These are phyloP conservation scores for Scutellaria galericulata DNA, from an alignment of 257 asterid genomes.

Conservation along the genomic window DNA sequence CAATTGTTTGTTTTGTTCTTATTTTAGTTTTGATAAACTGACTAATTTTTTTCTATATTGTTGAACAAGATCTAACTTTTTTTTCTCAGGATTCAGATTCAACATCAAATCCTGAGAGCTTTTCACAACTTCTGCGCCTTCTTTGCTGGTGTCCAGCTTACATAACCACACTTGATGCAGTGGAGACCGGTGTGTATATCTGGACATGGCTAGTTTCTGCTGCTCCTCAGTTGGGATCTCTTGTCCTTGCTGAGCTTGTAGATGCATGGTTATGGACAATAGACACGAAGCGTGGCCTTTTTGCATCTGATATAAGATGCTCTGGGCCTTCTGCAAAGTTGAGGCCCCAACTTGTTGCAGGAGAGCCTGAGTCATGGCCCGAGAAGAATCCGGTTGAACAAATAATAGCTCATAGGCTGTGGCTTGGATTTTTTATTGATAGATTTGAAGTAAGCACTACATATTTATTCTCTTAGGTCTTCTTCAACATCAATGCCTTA, in stretches of 20 bases:
- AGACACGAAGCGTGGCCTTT: slow-evolving; percentile 96
- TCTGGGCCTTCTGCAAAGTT: slow-evolving; percentile 95
- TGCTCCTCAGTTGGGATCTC: slow-evolving; percentile 94
- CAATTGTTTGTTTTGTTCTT: slow-evolving; percentile 24
- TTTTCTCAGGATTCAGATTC: slow-evolving; percentile 76
- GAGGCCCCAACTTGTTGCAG: slow-evolving; percentile 97
- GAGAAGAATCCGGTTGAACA: slow-evolving; percentile 91
- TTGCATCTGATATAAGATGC: slow-evolving; percentile 80
- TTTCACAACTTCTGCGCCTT: slow-evolving; percentile 95
- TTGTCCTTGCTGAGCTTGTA: slow-evolving; percentile 96
- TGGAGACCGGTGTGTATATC: slow-evolving; percentile 93
- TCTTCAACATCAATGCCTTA: slow-evolving; percentile 29
- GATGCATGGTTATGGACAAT: slow-evolving; percentile 99
- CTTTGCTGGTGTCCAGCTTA: slow-evolving; percentile 99
- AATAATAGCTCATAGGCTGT: slow-evolving; percentile 90
- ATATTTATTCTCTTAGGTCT: slow-evolving; percentile 25
- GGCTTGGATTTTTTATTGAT: slow-evolving; percentile 97
- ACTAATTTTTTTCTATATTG: slow-evolving; percentile 17
- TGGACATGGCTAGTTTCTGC: slow-evolving; percentile 99
- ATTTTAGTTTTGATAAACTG: slow-evolving; percentile 12
- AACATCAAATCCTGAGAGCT: slow-evolving; percentile 76
- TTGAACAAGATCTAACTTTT: slow-evolving; percentile 30
- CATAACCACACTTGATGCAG: slow-evolving; percentile 89
- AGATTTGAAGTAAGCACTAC: slow-evolving; percentile 84
- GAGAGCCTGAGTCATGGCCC: slow-evolving; percentile 86